Evolutionary conservation across 2,329 filamentous ascomycete species (phyloP), one percentile per base, ranked within the genome.

Genomic region (Dactylellina sp.): DNA sequence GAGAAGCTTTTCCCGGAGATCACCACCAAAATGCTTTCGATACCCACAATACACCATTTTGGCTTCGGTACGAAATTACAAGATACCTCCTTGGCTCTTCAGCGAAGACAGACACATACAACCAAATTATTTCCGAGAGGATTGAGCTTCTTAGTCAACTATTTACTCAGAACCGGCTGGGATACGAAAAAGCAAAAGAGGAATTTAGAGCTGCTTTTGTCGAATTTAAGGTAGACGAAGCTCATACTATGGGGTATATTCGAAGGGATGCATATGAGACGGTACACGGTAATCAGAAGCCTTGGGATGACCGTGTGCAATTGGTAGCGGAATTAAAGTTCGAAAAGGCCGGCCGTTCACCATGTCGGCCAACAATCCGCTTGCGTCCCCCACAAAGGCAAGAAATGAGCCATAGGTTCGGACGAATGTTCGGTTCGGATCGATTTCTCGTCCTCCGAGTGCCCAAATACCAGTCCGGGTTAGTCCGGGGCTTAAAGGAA

Each of bases 1-100:
- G 22, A 0, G 61, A 74, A 22, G 20, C 32, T 1, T 74, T 74
- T n/a, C 70, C 70, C n/a, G 70, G 70, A 0, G 70, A 74, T n/a
- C 9, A 22, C n/a, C 35, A 52, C 18, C 12, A 14, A 11, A n/a
- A 55, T 11, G 1, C 65, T 1, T 37, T 65, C 14, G 16, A 24
- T 7, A n/a, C 49, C 1, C 7, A 18, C 9, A 7, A 20, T n/a
- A 25, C 20, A 6, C 61, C 70, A 1, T 74, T 66, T 25, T 74
- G 70, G 70, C 55, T 74, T 18, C 60, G 50, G 20, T 74, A 55
- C 22, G 70, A 74, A 18, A 18, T 42, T 22, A 47, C 61, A 24
- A 18, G 70, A 22, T 14, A 65, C 7, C 35, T 66, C 1, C 24
- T 74, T 5, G 61, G 5, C 3, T 55, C 70, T 18, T 44, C 22